These are phyloP conservation scores for Parascedosporium putredinis DNA, from an alignment of 2,329 filamentous ascomycete genomes.

Conservation along the genomic window DNA sequence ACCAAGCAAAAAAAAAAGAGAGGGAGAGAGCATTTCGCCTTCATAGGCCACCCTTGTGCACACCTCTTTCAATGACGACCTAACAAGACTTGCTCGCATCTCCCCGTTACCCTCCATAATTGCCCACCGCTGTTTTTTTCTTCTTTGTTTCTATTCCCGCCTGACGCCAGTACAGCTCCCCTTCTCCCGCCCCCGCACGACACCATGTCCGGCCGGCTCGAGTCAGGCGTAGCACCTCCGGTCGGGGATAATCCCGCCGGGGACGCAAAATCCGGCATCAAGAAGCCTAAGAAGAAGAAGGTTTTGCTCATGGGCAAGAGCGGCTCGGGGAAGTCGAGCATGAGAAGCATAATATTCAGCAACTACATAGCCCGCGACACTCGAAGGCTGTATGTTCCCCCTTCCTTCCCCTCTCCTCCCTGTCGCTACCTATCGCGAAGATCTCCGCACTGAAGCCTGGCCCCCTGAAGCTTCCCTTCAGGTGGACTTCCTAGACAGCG, in stretches of 20 bases:
- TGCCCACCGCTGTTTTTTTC: too few relatives aligned
- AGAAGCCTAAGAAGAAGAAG: slow-evolving; percentile 75
- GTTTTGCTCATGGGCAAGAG: slow-evolving; percentile 89
- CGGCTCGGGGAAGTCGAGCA: slow-evolving; percentile 93
- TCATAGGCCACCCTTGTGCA: too few relatives aligned
- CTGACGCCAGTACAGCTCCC: background rate
- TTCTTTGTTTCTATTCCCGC: background rate
- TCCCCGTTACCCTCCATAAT: background rate
- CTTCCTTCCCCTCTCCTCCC: background rate
- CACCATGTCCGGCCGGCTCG: slow-evolving; percentile 5
- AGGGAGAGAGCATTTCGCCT: too few relatives aligned
- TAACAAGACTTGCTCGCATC: background rate
- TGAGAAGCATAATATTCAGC: slow-evolving; percentile 98
- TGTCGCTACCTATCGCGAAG: background rate
- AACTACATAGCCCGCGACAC: slow-evolving; percentile 98
- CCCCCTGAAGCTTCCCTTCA: too few relatives aligned
- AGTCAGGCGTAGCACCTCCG: background rate
- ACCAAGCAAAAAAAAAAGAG: too few relatives aligned
- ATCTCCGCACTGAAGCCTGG: too few relatives aligned
- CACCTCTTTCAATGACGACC: background rate
- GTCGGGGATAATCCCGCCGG: background rate
- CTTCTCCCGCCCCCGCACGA: background rate
- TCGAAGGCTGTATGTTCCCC: slow-evolving; percentile 52
- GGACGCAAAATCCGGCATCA: slow-evolving; percentile 31
- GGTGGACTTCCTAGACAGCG: background rate